Conservation (phyloP, 805 yeast genomes). For the Myxozyma mucilagina region DNA sequence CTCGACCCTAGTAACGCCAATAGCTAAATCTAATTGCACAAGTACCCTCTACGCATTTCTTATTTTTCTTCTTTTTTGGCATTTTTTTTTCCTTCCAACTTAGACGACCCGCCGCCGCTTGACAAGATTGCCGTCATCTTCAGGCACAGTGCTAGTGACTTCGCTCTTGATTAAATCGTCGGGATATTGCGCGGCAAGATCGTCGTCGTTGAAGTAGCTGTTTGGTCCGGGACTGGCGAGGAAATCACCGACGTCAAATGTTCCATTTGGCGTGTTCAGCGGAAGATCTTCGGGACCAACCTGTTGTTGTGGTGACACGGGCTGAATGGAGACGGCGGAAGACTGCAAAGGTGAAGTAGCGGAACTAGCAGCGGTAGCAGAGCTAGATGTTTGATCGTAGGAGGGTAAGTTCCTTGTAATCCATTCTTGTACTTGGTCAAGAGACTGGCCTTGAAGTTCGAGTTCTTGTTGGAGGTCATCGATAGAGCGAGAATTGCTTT, state of each 20-base stretch:
- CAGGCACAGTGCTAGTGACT: background rate
- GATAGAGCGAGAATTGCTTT: constrained; percentile 25
- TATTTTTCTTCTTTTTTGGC: too few relatives aligned
- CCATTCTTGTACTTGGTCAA: constrained; percentile 41
- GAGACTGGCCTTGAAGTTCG: constrained; percentile 14
- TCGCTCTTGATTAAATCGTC: constrained; percentile 6
- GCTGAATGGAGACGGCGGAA: background rate
- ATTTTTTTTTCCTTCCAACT: too few relatives aligned
- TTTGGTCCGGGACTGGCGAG: constrained; percentile 25
- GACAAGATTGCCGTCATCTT: background rate
- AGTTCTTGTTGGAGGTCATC: constrained; percentile 34
- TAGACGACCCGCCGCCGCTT: constrained; percentile 10
- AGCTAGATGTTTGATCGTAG: background rate
- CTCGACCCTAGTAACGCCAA: too few relatives aligned
- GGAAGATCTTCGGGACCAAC: background rate
- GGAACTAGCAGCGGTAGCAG: background rate
- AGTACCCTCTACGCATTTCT: background rate
- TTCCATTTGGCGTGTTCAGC: background rate
- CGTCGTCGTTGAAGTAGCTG: constrained; percentile 16
- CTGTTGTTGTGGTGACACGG: background rate
- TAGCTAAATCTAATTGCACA: background rate
- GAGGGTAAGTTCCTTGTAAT: constrained; percentile 23
- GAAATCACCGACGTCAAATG: constrained; percentile 37
- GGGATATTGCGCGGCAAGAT: constrained; percentile 8
- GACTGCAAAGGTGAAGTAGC: background rate